Evolutionary conservation across 2,329 filamentous ascomycete species (phyloP).

Genomic region (Botrytis tulipae): DNA sequence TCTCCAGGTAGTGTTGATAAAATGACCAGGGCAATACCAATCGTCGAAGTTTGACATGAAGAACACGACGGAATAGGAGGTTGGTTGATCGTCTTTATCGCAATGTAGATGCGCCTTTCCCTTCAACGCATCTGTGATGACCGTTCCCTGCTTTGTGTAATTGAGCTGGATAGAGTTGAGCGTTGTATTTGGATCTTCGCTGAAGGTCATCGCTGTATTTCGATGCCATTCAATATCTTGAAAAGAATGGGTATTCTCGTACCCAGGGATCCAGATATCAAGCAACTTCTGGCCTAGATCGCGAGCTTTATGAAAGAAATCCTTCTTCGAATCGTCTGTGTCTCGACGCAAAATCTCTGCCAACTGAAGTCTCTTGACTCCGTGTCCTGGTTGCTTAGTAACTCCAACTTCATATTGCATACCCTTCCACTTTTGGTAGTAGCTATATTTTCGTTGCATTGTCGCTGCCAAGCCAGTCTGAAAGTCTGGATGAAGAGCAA

Average conservation of each 20-base stretch:
- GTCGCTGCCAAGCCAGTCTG: background rate
- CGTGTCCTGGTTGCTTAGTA: background rate
- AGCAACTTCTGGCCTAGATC: background rate
- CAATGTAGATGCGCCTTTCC: background rate
- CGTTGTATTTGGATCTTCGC: background rate
- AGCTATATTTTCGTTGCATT: background rate
- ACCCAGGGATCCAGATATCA: background rate
- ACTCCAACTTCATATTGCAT: background rate
- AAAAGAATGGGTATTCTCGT: background rate
- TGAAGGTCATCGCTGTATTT: background rate
- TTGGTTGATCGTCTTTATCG: background rate
- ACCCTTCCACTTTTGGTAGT: background rate
- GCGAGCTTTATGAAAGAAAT: background rate
- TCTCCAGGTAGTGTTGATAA: background rate
- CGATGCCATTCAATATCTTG: background rate
- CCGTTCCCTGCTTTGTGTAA: background rate
- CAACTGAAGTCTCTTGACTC: background rate
- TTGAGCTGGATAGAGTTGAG: background rate
- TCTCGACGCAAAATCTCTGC: background rate
- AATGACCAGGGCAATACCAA: background rate
- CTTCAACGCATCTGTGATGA: background rate
- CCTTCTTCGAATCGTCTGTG: background rate
- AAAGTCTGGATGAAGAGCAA: background rate
- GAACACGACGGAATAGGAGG: slow-evolving; percentile 5
- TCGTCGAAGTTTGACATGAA: slow-evolving; percentile 2